Base-by-base conservation (phyloP, 2,329 filamentous ascomycete species). In the Macroventuria anomochaeta region DNA sequence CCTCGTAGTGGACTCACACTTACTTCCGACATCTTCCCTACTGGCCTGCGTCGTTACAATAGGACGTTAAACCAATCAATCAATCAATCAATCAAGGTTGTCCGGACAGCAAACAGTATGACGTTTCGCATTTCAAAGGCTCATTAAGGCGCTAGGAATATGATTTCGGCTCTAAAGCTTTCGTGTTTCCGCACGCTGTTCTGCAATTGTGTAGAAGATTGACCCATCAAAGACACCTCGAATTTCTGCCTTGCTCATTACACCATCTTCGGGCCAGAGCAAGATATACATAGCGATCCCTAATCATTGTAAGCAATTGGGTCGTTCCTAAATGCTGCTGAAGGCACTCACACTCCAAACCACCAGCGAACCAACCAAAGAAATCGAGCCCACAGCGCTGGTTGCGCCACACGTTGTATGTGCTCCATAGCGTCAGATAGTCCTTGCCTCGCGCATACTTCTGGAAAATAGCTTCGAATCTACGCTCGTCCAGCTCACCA, bases 141-240 rank as follows among this genome's bases (percentile, higher is more conserved):
- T n/a, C n/a, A n/a, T n/a, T n/a, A n/a, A n/a, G n/a, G n/a, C n/a
- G n/a, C n/a, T n/a, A n/a, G n/a, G n/a, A n/a, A n/a, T n/a, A n/a
- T n/a, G n/a, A n/a, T n/a, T n/a, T n/a, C n/a, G n/a, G n/a, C n/a
- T n/a, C n/a, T n/a, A n/a, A n/a, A n/a, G n/a, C n/a, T n/a, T n/a
- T n/a, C n/a, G n/a, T n/a, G n/a, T n/a, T n/a, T n/a, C n/a, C n/a
- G 11, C 32, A 46, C 36, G 29, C 23, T 39, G 37, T 11, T 58
- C 46, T 4, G 57, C 57, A 32, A 62, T 58, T 5, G 28, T 53
- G 25, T 46, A 53, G 21, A 79, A 80, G 50, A 62, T 57, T 2
- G 53, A 42, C 3, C 61, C 59, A 28, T 62, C 57, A 15, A 56
- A 62, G 0, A 64, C 53, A n/a, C 57, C 46, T 17, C 49, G 44